Percentiles rank a stretch among this genome's conserved stretches.
These are phyloP conservation scores for Plenodomus biglobosus DNA, from an alignment of 2,329 filamentous ascomycete genomes.

Conservation along the genomic window DNA sequence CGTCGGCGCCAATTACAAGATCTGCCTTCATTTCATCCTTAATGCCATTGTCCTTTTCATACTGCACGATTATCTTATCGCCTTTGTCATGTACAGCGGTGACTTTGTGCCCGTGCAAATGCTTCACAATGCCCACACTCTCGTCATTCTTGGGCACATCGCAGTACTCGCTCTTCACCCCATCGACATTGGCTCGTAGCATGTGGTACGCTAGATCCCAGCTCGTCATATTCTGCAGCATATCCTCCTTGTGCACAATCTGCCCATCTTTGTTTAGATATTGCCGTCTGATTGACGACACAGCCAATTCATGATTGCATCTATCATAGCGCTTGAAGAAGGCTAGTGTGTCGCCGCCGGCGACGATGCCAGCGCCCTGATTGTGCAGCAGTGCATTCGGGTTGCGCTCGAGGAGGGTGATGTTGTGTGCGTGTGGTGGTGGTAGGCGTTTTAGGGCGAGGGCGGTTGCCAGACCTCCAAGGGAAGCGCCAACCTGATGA, in stretches of 20 bases:
- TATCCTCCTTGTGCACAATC: conserved; percentile 21
- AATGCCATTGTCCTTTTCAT: conserved; percentile 4
- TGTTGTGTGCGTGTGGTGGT: conserved; percentile 21
- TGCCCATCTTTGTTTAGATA: conserved; percentile 25
- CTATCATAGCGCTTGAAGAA: conserved; percentile 27
- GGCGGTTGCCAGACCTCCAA: conserved; percentile 25
- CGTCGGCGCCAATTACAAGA: conserved; percentile 30
- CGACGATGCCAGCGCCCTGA: conserved; percentile 33
- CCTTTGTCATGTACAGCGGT: neutral
- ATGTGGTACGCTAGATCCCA: conserved; percentile 34
- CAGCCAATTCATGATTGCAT: conserved; percentile 17
- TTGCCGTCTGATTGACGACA: conserved; percentile 22
- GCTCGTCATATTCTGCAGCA: conserved; percentile 30
- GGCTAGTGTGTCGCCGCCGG: conserved; percentile 20
- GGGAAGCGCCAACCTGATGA: conserved; percentile 25
- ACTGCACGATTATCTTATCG: too few species aligned
- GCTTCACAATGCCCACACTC: conserved; percentile 17
- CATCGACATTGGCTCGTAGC: conserved; percentile 29
- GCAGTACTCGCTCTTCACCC: conserved; percentile 23
- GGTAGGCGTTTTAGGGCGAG: conserved; percentile 26
- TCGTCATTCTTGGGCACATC: conserved; percentile 10
- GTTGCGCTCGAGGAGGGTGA: conserved; percentile 31
- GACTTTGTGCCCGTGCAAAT: conserved; percentile 7
- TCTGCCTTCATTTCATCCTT: conserved; percentile 18
- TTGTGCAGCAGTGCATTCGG: conserved; percentile 28